Conservation (phyloP, 129 eudicot species). For the Calendula officinalis region DNA sequence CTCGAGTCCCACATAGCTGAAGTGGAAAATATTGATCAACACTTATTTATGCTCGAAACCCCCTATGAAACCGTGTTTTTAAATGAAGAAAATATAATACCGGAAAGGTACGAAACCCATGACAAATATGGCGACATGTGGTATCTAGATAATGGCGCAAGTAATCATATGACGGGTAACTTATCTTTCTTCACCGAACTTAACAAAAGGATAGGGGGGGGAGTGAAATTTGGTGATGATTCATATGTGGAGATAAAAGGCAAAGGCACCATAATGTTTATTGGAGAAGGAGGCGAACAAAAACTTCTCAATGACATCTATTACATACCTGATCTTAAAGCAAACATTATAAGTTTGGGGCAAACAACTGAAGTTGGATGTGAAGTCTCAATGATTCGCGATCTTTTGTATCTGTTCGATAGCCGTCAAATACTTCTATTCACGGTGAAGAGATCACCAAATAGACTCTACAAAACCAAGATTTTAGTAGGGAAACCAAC, state of each 20-base stretch:
- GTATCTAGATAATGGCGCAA: background rate
- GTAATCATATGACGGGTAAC: slow-evolving; percentile 1
- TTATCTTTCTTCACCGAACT: background rate
- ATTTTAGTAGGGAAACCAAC: background rate
- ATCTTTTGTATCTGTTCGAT: no score
- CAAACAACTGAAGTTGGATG: no score
- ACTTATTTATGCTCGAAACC: background rate
- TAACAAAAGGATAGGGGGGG: background rate
- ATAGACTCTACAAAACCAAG: no score
- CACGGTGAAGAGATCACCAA: no score
- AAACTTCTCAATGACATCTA: no score
- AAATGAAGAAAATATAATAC: background rate
- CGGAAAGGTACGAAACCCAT: background rate
- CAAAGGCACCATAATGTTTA: no score
- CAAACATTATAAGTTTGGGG: no score
- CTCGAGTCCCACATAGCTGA: background rate
- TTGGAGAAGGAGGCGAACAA: no score
- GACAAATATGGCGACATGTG: background rate
- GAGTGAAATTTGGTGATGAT: background rate
- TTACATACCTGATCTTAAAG: no score
- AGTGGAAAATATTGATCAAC: background rate
- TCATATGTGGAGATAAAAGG: no score
- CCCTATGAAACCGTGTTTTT: background rate
- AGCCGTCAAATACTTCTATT: no score
- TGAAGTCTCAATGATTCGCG: no score